Evolutionary conservation across 768 basidiomycete genomes (phyloP).

Genomic region (Floccularia luteovirens): DNA sequence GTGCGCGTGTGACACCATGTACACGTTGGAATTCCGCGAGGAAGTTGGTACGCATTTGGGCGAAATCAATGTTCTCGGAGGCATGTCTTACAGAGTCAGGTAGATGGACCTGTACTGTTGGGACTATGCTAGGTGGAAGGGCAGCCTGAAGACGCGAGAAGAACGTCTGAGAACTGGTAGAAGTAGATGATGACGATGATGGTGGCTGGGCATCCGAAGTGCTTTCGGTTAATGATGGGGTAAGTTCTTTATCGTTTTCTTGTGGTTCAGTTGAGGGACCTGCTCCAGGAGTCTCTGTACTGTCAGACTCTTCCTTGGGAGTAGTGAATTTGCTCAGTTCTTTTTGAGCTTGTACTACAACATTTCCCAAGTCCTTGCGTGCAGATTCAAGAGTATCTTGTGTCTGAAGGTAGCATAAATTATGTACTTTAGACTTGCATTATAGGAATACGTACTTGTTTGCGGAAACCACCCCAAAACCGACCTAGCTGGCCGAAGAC

Average conservation of each 20-base stretch:
- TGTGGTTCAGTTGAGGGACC: constrained; percentile 3
- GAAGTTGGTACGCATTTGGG: constrained; percentile 57
- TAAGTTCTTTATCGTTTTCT: constrained; percentile 6
- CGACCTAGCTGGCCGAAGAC: constrained; percentile 82
- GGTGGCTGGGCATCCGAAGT: constrained; percentile 14
- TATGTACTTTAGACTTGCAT: not conserved
- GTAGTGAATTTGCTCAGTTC: constrained; percentile 57
- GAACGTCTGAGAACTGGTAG: constrained; percentile 32
- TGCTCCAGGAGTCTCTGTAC: not conserved
- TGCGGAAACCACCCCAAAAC: constrained; percentile 89
- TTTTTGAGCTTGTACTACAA: constrained; percentile 74
- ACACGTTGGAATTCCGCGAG: constrained; percentile 62
- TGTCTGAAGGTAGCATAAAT: constrained; percentile 36
- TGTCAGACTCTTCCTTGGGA: constrained; percentile 13
- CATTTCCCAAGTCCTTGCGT: constrained; percentile 63
- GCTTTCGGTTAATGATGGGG: constrained; percentile 6
- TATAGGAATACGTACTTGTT: constrained; percentile 51
- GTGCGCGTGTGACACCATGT: constrained; percentile 65
- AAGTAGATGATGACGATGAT: constrained; percentile 11
- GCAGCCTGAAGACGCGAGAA: constrained; percentile 68
- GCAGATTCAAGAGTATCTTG: constrained; percentile 62
- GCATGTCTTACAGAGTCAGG: constrained; percentile 61
- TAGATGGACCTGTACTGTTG: constrained; percentile 58
- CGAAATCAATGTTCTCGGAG: constrained; percentile 58
- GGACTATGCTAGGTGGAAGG: constrained; percentile 67